These are phyloP conservation scores for Candida dajiaensis DNA, from an alignment of 805 yeast genomes.

Conservation along the genomic window DNA sequence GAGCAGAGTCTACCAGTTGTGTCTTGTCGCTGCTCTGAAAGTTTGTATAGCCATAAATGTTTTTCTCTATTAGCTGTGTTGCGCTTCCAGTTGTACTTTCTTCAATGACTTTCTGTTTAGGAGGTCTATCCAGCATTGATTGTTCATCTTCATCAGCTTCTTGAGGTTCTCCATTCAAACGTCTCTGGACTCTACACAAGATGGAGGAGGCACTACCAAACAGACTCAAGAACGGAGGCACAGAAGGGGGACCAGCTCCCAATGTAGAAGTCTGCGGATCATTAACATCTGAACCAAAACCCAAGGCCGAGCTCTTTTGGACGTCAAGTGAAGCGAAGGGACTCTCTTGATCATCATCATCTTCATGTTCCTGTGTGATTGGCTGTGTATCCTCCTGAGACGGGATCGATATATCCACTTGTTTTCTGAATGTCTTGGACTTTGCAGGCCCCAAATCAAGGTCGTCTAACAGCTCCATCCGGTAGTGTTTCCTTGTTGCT, in stretches of 20 bases:
- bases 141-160: not conserved
- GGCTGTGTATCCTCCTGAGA: slow-evolving; percentile 1
- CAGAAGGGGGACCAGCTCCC: not conserved
- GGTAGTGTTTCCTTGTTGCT: not conserved
- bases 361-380: not conserved
- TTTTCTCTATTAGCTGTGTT: not conserved
- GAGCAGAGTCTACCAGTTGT: not conserved
- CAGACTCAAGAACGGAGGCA: slow-evolving; percentile 3
- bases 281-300: not conserved
- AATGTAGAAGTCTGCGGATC: too few relatives aligned
- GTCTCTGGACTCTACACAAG: slow-evolving; percentile 13
- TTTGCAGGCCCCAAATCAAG: slow-evolving; percentile 14
- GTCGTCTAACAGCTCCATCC: slow-evolving; percentile 20
- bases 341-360: not conserved
- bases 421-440: slow-evolving; percentile 18
- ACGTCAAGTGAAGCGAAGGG: not conserved
- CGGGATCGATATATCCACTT: slow-evolving; percentile 6
- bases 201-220: slow-evolving; percentile 1
- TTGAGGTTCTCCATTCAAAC: slow-evolving; percentile 11
- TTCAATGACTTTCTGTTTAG: not conserved
- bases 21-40: not conserved
- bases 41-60: not conserved
- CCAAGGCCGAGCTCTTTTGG: not conserved
- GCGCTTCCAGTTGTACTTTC: not conserved
- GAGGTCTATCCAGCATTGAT: not conserved